Evolutionary conservation across 116 monocot genomes (phyloP), one percentile per base, ranked within the genome.

Genomic region (Iris pallida): DNA sequence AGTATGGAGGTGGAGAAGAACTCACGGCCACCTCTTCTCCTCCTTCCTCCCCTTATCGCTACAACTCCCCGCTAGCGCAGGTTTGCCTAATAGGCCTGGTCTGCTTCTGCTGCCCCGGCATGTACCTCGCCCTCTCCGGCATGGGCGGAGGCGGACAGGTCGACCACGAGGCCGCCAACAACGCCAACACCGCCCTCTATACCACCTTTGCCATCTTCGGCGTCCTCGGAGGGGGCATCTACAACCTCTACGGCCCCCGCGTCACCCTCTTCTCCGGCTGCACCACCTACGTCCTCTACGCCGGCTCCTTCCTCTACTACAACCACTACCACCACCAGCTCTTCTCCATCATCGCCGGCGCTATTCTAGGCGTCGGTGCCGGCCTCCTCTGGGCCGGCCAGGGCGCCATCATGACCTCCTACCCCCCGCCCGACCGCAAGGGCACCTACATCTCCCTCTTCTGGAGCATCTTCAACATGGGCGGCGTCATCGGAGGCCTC

Each of bases 81-180:
- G 84, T 95, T 4, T 55, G 16, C n/a, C 86, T 95, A 13, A 81
- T 91, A 11, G 91, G 91, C 10, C 56, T 86, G 48, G 84, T 91
- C 19, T 95, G 95, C 81, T 95, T 95, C 86, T 95, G 95, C 80
- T 95, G 95, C 69, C 88, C 95, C 1, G 95, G 91, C 8, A 95
- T 95, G 95, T 95, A 91, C 88, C 91, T 91, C 78, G 95, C 91
- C 70, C 88, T 95, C n/a, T 86, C 91, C 78, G 95, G 95, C 71
- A 86, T 95, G 83, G 95, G 95, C 69, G 91, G 95, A 64, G 95
- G 88, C 14, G 95, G 91, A 17, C 95, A 95, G 84, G 75, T 95
- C 30, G 81, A 95, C 65, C 91, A 83, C 68, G 61, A 64, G 53
- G 91, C 82, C 55, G 91, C 82, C 67, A 79, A 91, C 82, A 86